Conservation (phyloP, 306 rosid genomes). For the Heteromeles arbutifolia region DNA sequence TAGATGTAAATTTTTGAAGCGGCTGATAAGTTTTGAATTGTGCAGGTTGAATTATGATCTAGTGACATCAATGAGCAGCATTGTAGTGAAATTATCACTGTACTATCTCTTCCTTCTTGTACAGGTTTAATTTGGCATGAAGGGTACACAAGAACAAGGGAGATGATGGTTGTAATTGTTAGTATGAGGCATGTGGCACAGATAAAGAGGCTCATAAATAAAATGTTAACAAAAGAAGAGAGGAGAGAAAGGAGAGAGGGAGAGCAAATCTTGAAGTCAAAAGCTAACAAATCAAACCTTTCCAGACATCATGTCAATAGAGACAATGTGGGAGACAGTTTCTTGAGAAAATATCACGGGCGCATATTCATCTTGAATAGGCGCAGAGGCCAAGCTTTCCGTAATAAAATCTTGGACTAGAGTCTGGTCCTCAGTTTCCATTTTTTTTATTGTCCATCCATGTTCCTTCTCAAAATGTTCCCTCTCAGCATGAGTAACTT, state of each 20-base stretch:
- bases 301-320: conserved; percentile 99
- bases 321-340: conserved; percentile 96
- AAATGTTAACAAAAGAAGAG: neutral
- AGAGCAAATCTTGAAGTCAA: neutral
- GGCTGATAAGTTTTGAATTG: neutral
- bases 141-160: neutral
- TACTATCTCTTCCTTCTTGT: neutral
- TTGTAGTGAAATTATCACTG: neutral
- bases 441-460: conserved; percentile 90
- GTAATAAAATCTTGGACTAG: conserved; percentile 90
- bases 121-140: neutral
- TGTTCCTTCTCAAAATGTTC: conserved; percentile 67
- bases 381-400: conserved; percentile 84
- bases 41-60: neutral
- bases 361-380: conserved; percentile 92
- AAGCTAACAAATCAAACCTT: conserved; percentile 50
- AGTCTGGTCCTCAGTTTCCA: conserved; percentile 85
- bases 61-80: neutral
- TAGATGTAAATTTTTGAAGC: neutral
- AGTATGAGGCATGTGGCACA: neutral
- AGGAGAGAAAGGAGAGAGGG: neutral
- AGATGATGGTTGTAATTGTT: neutral
- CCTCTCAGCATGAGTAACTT: conserved; percentile 79
- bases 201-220: neutral
- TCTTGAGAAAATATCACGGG: conserved; percentile 98